Evolutionary conservation across 345 rosid genomes (phyloP), one percentile per base, ranked within the genome.

Genomic region (Eucalyptus melliodora): DNA sequence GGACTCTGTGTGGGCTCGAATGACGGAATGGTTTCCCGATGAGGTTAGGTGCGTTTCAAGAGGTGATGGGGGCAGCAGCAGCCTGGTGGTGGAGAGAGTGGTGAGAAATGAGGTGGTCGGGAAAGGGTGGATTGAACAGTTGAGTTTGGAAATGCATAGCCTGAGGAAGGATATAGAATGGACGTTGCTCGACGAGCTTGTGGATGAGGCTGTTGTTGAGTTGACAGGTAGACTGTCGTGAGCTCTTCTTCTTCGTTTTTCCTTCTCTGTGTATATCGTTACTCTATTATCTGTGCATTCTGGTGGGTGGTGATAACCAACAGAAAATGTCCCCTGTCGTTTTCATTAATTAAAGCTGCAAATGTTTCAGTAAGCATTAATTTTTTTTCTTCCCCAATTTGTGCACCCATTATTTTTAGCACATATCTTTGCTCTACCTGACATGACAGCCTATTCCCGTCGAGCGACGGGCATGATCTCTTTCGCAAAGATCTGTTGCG

Each of bases 31-130:
- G 98, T 88, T 95, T 91, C 51, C 88, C 50, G 56, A 91, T n/a
- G 95, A 92, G 88, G 89, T 56, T 80, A 86, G 89, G 89, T 92
- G 92, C 86, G 88, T 53, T 86, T 88, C 31, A 90, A 93, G 87
- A 50, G 88, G 40, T 51, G 88, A 65, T 37, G 92, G 93, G n/a
- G 94, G 91, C 59, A 87, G 92, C 50, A 91, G 89, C 96, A 92
- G 97, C 94, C 91, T 92, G 89, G 94, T 93, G 89, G 97, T 94
- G 88, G 98, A 95, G 91, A 91, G 91, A 89, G 92, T 93, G 90
- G 96, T 95, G 92, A 94, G 91, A 87, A 94, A 95, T 51, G 99
- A 98, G 92, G 93, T 96, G 86, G 95, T 92, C 24, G 99, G 99
- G 50, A 94, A 92, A 87, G 93, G 93, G 88, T 97, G 99, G 99